Conservation (phyloP, 352 stramenopile genomes). For the Pythium biforme region DNA sequence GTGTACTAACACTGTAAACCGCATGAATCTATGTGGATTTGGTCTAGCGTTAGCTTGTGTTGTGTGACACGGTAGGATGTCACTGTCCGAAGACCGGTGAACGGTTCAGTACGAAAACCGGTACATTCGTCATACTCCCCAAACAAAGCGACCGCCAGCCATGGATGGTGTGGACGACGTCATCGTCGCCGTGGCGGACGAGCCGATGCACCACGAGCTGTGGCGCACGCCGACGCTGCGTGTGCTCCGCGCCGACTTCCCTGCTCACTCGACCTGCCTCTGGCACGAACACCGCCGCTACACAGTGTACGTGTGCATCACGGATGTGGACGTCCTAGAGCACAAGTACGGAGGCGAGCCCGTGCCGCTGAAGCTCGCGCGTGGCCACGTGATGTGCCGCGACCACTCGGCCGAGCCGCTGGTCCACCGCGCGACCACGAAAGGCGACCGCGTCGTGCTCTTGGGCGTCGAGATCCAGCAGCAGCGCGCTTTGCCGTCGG, state of each 20-base stretch:
- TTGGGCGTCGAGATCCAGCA: conserved; percentile 48
- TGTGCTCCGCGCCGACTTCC: conserved; percentile 39
- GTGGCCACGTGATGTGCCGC: conserved; percentile 45
- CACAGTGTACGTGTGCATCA: conserved; percentile 45
- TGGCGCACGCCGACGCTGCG: conserved; percentile 38
- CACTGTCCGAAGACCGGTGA: no score
- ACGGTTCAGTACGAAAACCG: no score
- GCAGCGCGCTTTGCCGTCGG: conserved; percentile 13
- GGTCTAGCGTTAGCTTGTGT: no score
- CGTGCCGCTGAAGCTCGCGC: conserved; percentile 30
- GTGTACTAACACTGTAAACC: no score
- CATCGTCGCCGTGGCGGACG: conserved; percentile 43
- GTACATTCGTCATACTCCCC: no score
- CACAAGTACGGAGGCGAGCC: conserved; percentile 24
- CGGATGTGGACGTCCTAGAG: conserved; percentile 35
- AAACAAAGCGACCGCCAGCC: no score
- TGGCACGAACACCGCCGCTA: conserved; percentile 54
- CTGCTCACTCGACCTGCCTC: conserved; percentile 34
- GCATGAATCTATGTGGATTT: no score
- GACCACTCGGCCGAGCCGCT: conserved; percentile 46
- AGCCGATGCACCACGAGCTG: conserved; percentile 46
- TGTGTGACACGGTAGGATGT: no score
- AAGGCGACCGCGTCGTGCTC: conserved; percentile 33
- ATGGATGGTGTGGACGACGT: conserved; percentile 5
- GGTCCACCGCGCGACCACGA: conserved; percentile 35